Conservation (phyloP, 2,329 filamentous ascomycete species). For the Colletotrichum sp. region DNA sequence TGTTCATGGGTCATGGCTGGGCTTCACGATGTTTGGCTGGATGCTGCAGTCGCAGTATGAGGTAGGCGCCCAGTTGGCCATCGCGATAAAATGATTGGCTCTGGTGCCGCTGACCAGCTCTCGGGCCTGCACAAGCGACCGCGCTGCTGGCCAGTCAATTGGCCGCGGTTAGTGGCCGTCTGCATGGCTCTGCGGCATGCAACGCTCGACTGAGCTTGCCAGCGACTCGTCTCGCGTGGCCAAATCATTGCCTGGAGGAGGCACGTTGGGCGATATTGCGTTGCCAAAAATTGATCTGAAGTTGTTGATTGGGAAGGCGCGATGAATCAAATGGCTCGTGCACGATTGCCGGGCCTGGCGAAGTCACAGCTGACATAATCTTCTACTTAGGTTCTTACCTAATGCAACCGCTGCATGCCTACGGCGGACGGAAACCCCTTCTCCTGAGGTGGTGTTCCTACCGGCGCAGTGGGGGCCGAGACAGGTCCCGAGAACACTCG, state of each 20-base stretch:
- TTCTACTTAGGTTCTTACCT: not conserved
- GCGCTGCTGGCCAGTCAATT: constrained; percentile 15
- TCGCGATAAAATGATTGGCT: constrained; percentile 13
- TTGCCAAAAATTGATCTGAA: not conserved
- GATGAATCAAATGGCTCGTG: not conserved
- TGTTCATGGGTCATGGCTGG: constrained; percentile 10
- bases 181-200: not conserved
- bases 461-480: not conserved
- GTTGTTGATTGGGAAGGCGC: not conserved
- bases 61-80: constrained; percentile 19
- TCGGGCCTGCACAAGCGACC: constrained; percentile 15
- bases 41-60: constrained; percentile 21
- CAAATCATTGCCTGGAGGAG: not conserved
- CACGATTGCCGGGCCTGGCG: not conserved
- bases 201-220: not conserved
- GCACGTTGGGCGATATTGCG: not conserved
- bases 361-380: not conserved
- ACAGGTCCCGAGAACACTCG: not conserved
- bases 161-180: constrained; percentile 6
- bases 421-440: not conserved
- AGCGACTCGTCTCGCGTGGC: not conserved
- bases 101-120: constrained; percentile 19
- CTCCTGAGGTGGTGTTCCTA: not conserved
- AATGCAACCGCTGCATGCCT: not conserved
- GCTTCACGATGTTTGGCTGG: constrained; percentile 21